These are phyloP conservation scores for Coemansia sp. DNA, from an alignment of 192 early-diverging fungal species.

Conservation along the genomic window DNA sequence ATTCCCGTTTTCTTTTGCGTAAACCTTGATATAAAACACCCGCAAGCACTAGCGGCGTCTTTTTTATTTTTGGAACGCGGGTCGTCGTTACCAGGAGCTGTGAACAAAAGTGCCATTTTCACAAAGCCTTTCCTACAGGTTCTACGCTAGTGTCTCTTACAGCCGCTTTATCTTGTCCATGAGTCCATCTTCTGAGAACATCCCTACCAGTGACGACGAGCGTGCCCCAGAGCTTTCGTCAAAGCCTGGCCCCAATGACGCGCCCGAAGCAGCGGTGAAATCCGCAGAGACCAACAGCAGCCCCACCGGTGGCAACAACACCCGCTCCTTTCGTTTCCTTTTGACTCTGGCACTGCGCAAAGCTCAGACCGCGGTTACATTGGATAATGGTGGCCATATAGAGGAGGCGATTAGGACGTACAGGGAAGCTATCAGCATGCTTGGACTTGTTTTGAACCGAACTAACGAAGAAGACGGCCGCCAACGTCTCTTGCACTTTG, in stretches of 20 bases:
- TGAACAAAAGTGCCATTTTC: no score
- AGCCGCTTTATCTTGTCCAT: neutral
- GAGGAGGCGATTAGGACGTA: conserved; percentile 56
- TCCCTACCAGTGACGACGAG: neutral
- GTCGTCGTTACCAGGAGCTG: no score
- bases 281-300: conserved; percentile 7
- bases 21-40: neutral
- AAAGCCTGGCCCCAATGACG: neutral
- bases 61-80: no score
- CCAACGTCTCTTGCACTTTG: conserved; percentile 57
- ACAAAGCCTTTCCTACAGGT: no score
- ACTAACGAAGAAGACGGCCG: conserved; percentile 54
- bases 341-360: conserved; percentile 56
- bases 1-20: neutral
- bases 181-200: neutral
- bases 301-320: conserved; percentile 44
- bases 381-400: conserved; percentile 55
- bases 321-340: conserved; percentile 58
- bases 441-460: conserved; percentile 54
- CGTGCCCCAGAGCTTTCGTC: neutral
- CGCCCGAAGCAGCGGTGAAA: neutral
- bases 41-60: no score
- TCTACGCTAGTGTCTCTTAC: no score
- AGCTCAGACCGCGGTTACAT: conserved; percentile 55
- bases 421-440: conserved; percentile 60